Evolutionary conservation across 371 early-diverging fungal genomes (phyloP), one percentile per base, ranked within the genome.

Genomic region (Capillidium rhysosporum): DNA sequence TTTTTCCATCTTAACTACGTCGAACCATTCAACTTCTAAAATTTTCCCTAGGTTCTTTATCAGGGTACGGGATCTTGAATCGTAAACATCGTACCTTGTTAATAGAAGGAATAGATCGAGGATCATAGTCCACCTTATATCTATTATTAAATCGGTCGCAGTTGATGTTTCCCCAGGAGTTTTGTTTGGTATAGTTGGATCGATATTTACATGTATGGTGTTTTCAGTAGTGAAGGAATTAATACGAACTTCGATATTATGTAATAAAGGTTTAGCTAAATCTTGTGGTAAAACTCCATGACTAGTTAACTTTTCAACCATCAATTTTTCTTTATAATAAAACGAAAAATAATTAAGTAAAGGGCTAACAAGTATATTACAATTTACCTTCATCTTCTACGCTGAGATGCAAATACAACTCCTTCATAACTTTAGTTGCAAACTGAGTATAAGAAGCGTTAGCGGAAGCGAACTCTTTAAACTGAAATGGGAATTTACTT

Each of bases 81-180:
- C 95, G 52, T 90, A 94, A 9, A 70, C 72, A 34, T 86, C 84
- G 46, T 86, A 81, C 38, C 69, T 69, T 9, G 81, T 65, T 18
- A 77, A 74, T 4, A 91, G 69, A 60, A 85, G 64, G 38, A 89
- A 86, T 40, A 92, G 58, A 56, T 94, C 92, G 10, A 86, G 75
- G 56, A 94, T 77, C 16, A 91, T 75, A 2, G 89, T 89, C 75
- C 86, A 87, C 0, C 91, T 77, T 21, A 94, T 65, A 56, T 94
- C 94, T 34, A 84, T 76, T 2, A 62, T 57, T 40, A 66, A 58
- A 9, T 62, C 55, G 16, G 57, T 41, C 18, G 56, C 21, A 14
- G 44, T 30, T 16, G 34, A 30, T 26, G 43, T 25, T 24, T 20
- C 21, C 2, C 29, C 2, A 29, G 25, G 16, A 4, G 46, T 16